Conservation (phyloP, 2,329 filamentous ascomycete species). For the Alternaria ethzedia region DNA sequence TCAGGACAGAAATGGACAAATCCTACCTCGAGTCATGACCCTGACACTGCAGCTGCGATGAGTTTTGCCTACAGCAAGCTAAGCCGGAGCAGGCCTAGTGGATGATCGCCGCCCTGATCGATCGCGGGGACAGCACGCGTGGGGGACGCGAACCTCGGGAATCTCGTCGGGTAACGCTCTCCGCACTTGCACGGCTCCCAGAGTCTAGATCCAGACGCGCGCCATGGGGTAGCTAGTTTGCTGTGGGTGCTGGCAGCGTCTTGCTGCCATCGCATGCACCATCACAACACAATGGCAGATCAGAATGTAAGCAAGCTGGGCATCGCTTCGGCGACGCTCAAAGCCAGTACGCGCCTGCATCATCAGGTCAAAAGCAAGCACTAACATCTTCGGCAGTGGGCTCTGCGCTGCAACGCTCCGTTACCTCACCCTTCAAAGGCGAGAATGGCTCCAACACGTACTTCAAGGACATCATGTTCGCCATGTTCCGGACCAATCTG, state of each 20-base stretch:
- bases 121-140: constrained; percentile 2
- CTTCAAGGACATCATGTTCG: constrained; percentile 45
- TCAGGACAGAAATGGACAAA: constrained; percentile 14
- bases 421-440: constrained; percentile 48
- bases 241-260: not conserved
- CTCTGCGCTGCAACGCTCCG: constrained; percentile 40
- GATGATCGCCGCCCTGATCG: not conserved
- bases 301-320: constrained; percentile 41
- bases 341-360: constrained; percentile 32
- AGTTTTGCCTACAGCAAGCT: not conserved
- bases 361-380: not conserved
- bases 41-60: constrained; percentile 1
- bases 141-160: not conserved
- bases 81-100: not conserved
- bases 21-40: constrained; percentile 20
- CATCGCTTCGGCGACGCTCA: constrained; percentile 38
- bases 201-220: not conserved
- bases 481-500: constrained; percentile 40
- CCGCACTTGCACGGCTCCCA: not conserved
- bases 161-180: constrained; percentile 1
- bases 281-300: constrained; percentile 29
- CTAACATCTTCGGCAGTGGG: constrained; percentile 28
- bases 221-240: not conserved
- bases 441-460: constrained; percentile 43
- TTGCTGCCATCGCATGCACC: not conserved